phyloP scores from a whole-genome alignment of 2,329 filamentous ascomycete species.

The Alternaria incomplexa region DNA sequence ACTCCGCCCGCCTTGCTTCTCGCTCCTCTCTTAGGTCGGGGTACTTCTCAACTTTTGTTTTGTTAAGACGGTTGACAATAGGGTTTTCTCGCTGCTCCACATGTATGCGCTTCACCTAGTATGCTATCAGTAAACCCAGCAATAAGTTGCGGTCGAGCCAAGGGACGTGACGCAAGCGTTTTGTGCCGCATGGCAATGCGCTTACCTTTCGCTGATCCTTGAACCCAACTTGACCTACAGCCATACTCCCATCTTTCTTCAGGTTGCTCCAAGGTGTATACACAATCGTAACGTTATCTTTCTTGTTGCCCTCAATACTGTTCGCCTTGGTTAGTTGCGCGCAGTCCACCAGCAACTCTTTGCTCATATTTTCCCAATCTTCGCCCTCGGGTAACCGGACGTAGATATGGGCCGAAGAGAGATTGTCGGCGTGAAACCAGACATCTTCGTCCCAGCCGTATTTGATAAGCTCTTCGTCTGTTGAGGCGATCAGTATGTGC shows the following conservation, averaged over 20 bases:
- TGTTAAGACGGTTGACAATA: conserved; percentile 97
- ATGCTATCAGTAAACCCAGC: neutral
- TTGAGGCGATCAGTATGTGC: neutral
- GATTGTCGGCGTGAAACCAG: conserved; percentile 98
- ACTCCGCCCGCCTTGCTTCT: conserved; percentile 74
- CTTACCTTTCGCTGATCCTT: conserved; percentile 77
- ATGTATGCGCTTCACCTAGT: conserved; percentile 77
- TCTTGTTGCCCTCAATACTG: conserved; percentile 99
- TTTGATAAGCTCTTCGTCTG: conserved; percentile 96
- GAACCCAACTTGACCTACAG: conserved; percentile 91
- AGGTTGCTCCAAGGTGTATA: conserved; percentile 98
- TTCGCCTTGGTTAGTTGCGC: conserved; percentile 99
- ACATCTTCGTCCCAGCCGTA: conserved; percentile 95
- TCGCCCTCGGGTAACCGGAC: conserved; percentile 80
- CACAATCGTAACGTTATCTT: conserved; percentile 94
- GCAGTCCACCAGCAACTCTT: conserved; percentile 79
- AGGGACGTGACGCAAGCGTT: neutral
- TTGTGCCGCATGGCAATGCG: neutral
- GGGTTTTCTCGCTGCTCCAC: conserved; percentile 82
- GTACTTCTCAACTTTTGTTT: conserved; percentile 88
- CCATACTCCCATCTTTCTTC: conserved; percentile 95
- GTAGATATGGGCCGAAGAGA: conserved; percentile 96
- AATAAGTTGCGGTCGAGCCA: neutral
- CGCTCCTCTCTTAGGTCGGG: conserved; percentile 84
- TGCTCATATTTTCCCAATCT: conserved; percentile 81